phyloP scores from a whole-genome alignment of 2,329 filamentous ascomycete genomes.

The Neonectria magnoliae region DNA sequence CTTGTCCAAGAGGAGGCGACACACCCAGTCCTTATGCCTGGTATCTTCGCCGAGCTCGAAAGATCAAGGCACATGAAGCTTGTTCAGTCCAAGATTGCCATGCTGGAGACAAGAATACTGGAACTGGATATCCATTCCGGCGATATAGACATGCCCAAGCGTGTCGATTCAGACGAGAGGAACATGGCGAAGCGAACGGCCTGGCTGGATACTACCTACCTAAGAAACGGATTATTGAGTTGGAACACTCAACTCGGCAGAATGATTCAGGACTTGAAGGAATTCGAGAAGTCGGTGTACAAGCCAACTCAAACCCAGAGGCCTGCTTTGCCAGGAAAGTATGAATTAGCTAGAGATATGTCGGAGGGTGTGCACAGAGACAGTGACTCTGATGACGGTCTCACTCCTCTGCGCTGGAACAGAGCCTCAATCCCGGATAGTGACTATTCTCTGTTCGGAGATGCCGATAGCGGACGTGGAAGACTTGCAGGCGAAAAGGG shows the following conservation, averaged over 20 bases:
- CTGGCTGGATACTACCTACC: constrained; percentile 8
- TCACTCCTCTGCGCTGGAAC: background rate
- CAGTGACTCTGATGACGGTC: background rate
- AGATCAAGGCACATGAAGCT: constrained; percentile 7
- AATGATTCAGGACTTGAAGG: background rate
- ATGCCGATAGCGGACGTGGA: too few relatives aligned
- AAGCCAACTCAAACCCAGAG: background rate
- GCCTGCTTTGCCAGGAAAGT: background rate
- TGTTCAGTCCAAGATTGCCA: background rate
- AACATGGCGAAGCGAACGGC: constrained; percentile 5
- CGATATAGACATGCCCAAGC: background rate
- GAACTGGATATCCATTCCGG: background rate
- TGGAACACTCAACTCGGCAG: constrained; percentile 8
- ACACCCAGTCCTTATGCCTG: constrained; percentile 10
- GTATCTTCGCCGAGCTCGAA: constrained; percentile 15
- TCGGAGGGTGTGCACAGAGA: background rate
- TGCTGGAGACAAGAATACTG: background rate
- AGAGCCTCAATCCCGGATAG: background rate
- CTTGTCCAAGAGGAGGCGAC: background rate
- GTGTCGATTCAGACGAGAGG: background rate
- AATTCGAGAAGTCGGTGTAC: background rate
- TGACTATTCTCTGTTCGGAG: too few relatives aligned
- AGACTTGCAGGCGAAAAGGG: background rate
- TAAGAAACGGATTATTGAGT: constrained; percentile 13
- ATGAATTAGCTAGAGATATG: background rate